Percentiles rank a stretch among this genome's conserved stretches.
Conservation (phyloP, 495 filamentous ascomycete species). For the Astrothelium macrocarpum region DNA sequence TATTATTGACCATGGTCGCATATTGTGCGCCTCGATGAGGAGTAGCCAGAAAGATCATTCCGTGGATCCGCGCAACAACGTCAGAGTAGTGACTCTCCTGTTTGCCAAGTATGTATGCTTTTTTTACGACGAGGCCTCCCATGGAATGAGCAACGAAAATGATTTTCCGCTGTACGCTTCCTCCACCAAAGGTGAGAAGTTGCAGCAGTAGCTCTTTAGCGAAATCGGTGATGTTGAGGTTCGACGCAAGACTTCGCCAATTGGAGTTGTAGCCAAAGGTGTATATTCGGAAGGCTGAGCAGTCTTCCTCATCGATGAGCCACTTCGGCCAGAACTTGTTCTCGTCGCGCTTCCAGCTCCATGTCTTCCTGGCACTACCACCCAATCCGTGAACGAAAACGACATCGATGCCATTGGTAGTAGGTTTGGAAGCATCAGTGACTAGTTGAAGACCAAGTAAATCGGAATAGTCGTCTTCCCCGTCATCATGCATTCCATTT, state of each 20-base stretch:
- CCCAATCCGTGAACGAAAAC: neutral
- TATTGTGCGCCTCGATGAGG: neutral
- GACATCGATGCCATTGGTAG: neutral
- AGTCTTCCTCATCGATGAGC: neutral
- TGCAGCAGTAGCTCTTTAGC: neutral
- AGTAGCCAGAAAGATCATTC: neutral
- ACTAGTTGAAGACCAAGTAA: neutral
- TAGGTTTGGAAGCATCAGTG: neutral
- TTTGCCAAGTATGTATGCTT: neutral
- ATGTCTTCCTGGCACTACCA: neutral
- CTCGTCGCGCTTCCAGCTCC: neutral
- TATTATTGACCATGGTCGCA: neutral
- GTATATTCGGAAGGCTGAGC: neutral
- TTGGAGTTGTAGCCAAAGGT: conserved; percentile 3
- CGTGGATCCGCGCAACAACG: neutral
- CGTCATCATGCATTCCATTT: neutral
- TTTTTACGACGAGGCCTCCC: neutral
- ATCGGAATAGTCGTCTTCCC: conserved; percentile 4
- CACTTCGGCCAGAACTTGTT: neutral
- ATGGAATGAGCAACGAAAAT: conserved; percentile 1
- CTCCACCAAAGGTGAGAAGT: neutral
- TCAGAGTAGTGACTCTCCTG: neutral
- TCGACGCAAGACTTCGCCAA: neutral
- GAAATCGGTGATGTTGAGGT: neutral
- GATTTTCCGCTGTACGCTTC: neutral